Percentiles rank a stretch among this genome's conserved stretches.
Conservation (phyloP, 1,284 basidiomycete species). For the Cutaneotrichosporon curvatum region DNA sequence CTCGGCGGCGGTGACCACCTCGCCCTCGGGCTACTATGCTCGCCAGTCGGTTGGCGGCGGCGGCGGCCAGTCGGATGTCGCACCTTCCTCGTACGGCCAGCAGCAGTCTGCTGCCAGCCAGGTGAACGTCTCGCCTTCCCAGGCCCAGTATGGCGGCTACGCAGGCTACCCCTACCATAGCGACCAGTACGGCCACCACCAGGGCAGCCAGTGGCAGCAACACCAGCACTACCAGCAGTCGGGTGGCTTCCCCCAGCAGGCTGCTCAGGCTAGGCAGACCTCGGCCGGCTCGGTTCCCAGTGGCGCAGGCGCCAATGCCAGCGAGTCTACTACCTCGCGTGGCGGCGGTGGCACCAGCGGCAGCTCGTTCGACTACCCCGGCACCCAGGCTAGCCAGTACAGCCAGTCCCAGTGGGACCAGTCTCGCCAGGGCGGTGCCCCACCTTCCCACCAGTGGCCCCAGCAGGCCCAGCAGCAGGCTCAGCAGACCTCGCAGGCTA, state of each 20-base stretch:
- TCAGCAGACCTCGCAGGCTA: constrained; percentile 7
- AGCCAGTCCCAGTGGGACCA: constrained; percentile 12
- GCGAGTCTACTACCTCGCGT: constrained; percentile 3
- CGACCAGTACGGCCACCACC: constrained; percentile 11
- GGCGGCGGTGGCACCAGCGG: background rate
- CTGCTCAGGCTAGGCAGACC: constrained; percentile 8
- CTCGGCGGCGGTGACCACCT: constrained; percentile 19
- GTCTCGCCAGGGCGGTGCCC: constrained; percentile 1
- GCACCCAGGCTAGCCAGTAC: constrained; percentile 4
- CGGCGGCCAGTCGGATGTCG: constrained; percentile 4
- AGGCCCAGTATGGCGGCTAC: constrained; percentile 14
- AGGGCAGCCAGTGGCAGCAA: constrained; percentile 11
- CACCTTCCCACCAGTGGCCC: constrained; percentile 11
- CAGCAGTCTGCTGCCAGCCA: constrained; percentile 5
- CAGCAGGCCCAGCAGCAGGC: constrained; percentile 4
- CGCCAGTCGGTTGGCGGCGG: constrained; percentile 2
- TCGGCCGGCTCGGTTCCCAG: constrained; percentile 9
- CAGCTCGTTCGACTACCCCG: constrained; percentile 11
- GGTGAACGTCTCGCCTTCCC: constrained; percentile 2
- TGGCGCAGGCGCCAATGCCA: background rate
- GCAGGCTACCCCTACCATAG: constrained; percentile 10
- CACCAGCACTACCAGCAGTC: constrained; percentile 12
- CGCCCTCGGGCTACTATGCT: constrained; percentile 28
- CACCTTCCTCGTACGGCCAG: constrained; percentile 18
- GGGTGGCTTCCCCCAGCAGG: constrained; percentile 7